These are phyloP conservation scores for Furcasterigmium furcatum DNA, from an alignment of 2,329 filamentous ascomycete genomes.

Conservation along the genomic window DNA sequence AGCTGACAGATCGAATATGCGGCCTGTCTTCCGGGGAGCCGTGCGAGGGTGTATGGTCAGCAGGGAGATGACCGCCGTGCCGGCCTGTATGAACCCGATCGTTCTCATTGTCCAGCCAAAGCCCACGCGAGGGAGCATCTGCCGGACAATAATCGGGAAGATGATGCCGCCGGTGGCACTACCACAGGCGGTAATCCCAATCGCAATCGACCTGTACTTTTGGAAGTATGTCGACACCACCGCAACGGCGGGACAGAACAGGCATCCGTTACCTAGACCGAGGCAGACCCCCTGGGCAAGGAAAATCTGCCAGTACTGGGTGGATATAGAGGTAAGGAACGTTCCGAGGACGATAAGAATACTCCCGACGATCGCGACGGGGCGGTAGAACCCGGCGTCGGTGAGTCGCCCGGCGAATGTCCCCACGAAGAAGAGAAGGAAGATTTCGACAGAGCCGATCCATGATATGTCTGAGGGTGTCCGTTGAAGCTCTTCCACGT, in stretches of 20 bases:
- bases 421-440: conserved; percentile 37
- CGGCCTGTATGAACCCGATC: conserved; percentile 41
- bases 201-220: conserved; percentile 49
- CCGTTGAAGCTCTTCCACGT: conserved; percentile 26
- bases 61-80: conserved; percentile 32
- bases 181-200: conserved; percentile 57
- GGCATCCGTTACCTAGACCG: conserved; percentile 49
- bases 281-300: conserved; percentile 45
- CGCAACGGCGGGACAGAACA: conserved; percentile 56
- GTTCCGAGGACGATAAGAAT: conserved; percentile 38
- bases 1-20: conserved; percentile 38
- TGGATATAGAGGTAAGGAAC: conserved; percentile 38
- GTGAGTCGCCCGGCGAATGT: conserved; percentile 37
- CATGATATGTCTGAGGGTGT: conserved; percentile 35
- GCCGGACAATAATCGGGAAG: conserved; percentile 34
- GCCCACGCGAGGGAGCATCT: conserved; percentile 41
- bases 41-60: conserved; percentile 36
- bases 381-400: conserved; percentile 38
- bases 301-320: conserved; percentile 45
- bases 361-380: conserved; percentile 31
- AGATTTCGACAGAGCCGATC: conserved; percentile 41
- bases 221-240: conserved; percentile 62
- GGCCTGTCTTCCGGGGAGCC: conserved; percentile 32
- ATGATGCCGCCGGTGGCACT: conserved; percentile 52
- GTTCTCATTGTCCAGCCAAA: conserved; percentile 52